Base-by-base conservation (phyloP, 305 asterid species). In the Fraxinus latifolia region DNA sequence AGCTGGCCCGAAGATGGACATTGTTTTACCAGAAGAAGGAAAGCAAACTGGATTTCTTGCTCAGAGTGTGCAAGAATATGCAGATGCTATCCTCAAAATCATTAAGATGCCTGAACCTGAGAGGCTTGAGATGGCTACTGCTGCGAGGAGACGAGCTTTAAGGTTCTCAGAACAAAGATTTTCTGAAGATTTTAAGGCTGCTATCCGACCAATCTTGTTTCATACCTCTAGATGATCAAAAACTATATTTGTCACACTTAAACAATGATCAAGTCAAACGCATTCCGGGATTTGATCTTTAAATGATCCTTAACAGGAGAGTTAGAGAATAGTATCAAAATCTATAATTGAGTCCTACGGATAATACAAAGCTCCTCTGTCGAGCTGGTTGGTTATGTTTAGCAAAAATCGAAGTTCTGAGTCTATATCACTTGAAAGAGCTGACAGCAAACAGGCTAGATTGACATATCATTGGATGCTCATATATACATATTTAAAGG, bases 1-100 rank as follows among this genome's bases (percentile, higher is more conserved):
- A 44, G 99, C 98, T 74, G 99, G 98, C 44, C 98, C 98, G 21
- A 93, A 79, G 89, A 87, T 96, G 98, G 99, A 94, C 88, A 92
- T 96, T 74, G 96, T 96, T 77, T 83, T 90, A 42, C 88, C 89
- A 25, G 97, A 96, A 91, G 97, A 91, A 76, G 97, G 95, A 65
- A 89, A 81, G 72, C 89, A 85, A 82, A 96, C 99, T 6, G 99
- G 99, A 53, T 93, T 88, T 82, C 94, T 96, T 0, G 97, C 98
- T 21, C 82, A 88, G 79, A 87, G 79, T 37, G 89, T 90, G 80
- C 88, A 92, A 84, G 97, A 93, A 81, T 95, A 91, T 78, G 94
- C 97, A 50, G 95, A 92, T 50, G 93, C 95, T 55, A 94, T 95
- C 70, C 65, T 89, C 27, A 78, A 82, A 32, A 81, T 94, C 74